A percentile compares a stretch with the other conserved stretches of the same genome.
Evolutionary conservation across 768 basidiomycete species (phyloP).

Genomic region (Amanita exitialis): DNA sequence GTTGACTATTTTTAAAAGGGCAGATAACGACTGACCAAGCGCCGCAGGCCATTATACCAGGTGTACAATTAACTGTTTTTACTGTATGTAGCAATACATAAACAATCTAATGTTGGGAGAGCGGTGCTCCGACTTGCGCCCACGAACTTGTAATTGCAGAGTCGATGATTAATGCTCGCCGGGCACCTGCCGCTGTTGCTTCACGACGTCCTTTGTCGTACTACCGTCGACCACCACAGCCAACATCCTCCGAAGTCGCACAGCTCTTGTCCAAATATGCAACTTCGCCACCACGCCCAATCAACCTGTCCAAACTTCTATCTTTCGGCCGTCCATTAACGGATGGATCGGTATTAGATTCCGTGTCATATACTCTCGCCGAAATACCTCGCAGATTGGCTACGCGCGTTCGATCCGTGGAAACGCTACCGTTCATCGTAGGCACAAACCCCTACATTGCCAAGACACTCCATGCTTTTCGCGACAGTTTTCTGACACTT

Average conservation of each 20-base stretch:
- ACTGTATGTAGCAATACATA: constrained; percentile 5
- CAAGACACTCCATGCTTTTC: constrained; percentile 56
- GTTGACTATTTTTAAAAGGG: constrained; percentile 20
- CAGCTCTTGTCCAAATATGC: constrained; percentile 56
- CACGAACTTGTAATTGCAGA: neutral
- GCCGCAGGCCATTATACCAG: constrained; percentile 72
- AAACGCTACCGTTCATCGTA: constrained; percentile 77
- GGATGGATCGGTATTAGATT: constrained; percentile 57
- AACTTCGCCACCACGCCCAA: constrained; percentile 50
- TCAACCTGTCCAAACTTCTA: constrained; percentile 64
- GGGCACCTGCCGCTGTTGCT: neutral
- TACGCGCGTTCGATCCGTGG: constrained; percentile 62
- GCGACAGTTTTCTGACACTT: constrained; percentile 59
- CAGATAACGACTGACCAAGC: constrained; percentile 4
- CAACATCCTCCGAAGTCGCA: constrained; percentile 41
- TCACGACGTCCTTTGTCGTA: constrained; percentile 11
- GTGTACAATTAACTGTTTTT: constrained; percentile 69
- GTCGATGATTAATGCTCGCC: neutral
- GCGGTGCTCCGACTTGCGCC: neutral
- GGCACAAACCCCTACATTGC: constrained; percentile 85
- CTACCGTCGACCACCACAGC: constrained; percentile 10
- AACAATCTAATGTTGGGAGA: neutral
- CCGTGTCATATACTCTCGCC: constrained; percentile 62
- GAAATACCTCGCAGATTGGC: constrained; percentile 76
- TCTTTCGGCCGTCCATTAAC: constrained; percentile 71